Conservation (phyloP, 2,329 filamentous ascomycete species). For the Hymenoscyphus fraxineus region DNA sequence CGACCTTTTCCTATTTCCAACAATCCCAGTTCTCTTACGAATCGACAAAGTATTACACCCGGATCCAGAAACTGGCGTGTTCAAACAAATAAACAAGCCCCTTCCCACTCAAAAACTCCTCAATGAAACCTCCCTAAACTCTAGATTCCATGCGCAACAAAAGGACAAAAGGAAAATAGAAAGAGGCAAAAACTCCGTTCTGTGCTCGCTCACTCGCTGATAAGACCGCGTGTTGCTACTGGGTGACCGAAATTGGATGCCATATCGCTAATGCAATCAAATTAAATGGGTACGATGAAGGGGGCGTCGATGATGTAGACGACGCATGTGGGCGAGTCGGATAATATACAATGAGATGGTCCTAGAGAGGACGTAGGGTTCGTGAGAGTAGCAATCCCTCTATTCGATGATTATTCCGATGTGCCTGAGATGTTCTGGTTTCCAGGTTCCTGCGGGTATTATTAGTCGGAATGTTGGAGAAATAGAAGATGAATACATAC, state of each 20-base stretch:
- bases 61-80: neutral
- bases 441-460: constrained; percentile 61
- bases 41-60: neutral
- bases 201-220: constrained; percentile 1
- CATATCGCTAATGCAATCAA: constrained; percentile 18
- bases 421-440: constrained; percentile 67
- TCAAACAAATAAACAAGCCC: neutral
- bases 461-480: constrained; percentile 13
- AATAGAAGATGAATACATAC: constrained; percentile 45
- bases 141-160: constrained; percentile 14
- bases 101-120: neutral
- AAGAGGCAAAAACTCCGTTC: neutral
- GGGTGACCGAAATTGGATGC: constrained; percentile 3
- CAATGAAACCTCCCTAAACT: constrained; percentile 16
- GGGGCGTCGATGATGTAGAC: neutral
- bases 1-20: constrained; percentile 9
- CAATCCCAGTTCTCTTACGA: neutral
- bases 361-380: neutral
- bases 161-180: neutral
- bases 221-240: constrained; percentile 1
- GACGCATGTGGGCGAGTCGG: neutral
- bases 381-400: neutral
- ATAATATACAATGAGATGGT: constrained; percentile 13
- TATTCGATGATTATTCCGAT: constrained; percentile 46
- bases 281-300: constrained; percentile 2